Evolutionary conservation across 371 early-diverging fungal genomes (phyloP), one percentile per base, ranked within the genome.

Genomic region (Mortierella sp.): DNA sequence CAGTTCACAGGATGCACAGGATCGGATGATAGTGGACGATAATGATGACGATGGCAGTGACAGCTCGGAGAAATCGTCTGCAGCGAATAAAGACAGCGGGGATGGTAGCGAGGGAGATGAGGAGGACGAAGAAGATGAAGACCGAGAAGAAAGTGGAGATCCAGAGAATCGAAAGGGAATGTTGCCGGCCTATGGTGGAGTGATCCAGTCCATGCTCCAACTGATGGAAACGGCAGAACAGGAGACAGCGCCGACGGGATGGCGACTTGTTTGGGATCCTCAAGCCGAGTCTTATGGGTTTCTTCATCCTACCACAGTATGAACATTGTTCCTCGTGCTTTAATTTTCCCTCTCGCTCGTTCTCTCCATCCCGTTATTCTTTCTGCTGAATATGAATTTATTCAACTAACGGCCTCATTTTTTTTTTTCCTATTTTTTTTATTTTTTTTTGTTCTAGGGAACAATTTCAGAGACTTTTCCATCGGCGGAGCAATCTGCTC

Each of bases 161-260:
- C 23, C 55, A 9, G 56, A 60, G 16, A 48, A 16, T 15, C 14
- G 14, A 44, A 16, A 16, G 9, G 56, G 14, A 23, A 4, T n/a
- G 18, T 45, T 47, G 14, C 72, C 77, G 1, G 62, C 66, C 1
- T 72, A 65, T 64, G 69, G 69, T 6, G 77, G 77, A 7, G 55
- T 77, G 0, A 72, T 77, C 11, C 69, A 68, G 2, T 68, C 71
- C 37, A 64, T 71, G 51, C 26, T 77, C 11, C 67, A 77, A 19
- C 43, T 29, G 29, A 68, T 77, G 72, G 18, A 47, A 9, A 16
- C 23, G 1, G 12, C 64, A 1, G 77, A 77, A 43, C 28, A 57
- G 43, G 16, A 55, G 12, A 72, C 72, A 1, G 66, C 62, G 4
- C 72, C 77, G 5, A 12, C 23, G 1, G 60, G 60, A 0, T 77